These are phyloP conservation scores for Bauhinia variegata DNA, from an alignment of 306 rosid species.

Conservation along the genomic window DNA sequence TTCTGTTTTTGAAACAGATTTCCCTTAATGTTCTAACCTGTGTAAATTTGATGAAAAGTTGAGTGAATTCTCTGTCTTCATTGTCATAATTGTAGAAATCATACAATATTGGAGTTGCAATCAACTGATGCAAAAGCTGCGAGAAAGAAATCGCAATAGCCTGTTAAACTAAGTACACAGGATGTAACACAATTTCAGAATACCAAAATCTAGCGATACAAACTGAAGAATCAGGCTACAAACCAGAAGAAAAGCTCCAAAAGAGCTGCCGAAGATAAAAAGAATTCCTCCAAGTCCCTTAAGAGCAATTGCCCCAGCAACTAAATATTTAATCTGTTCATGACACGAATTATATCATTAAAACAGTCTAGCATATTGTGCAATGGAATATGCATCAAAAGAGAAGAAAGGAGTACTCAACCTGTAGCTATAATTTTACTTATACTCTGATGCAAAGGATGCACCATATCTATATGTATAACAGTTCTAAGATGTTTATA, in stretches of 20 bases:
- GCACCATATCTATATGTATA: constrained; percentile 3
- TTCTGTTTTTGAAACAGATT: too few species aligned
- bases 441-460: constrained; percentile 5
- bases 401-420: constrained; percentile 23
- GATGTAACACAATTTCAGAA: constrained; percentile 15
- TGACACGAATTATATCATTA: constrained; percentile 28
- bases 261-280: constrained; percentile 54
- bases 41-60: constrained; percentile 59
- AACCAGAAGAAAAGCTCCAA: constrained; percentile 66
- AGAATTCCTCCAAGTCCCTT: constrained; percentile 61
- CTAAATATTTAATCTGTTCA: constrained; percentile 47
- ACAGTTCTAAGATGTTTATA: constrained; percentile 17
- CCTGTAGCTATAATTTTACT: not conserved
- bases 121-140: constrained; percentile 62
- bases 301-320: constrained; percentile 52
- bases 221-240: constrained; percentile 27
- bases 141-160: not conserved
- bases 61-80: constrained; percentile 49
- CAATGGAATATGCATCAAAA: constrained; percentile 11
- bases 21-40: constrained; percentile 38
- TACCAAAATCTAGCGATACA: not conserved
- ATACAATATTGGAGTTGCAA: constrained; percentile 51
- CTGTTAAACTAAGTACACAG: constrained; percentile 18
- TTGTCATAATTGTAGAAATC: constrained; percentile 60
- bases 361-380: constrained; percentile 14